A percentile compares a stretch with the other conserved stretches of the same genome.
Conservation (phyloP, 805 yeast species). For the Starmera caribaea region DNA sequence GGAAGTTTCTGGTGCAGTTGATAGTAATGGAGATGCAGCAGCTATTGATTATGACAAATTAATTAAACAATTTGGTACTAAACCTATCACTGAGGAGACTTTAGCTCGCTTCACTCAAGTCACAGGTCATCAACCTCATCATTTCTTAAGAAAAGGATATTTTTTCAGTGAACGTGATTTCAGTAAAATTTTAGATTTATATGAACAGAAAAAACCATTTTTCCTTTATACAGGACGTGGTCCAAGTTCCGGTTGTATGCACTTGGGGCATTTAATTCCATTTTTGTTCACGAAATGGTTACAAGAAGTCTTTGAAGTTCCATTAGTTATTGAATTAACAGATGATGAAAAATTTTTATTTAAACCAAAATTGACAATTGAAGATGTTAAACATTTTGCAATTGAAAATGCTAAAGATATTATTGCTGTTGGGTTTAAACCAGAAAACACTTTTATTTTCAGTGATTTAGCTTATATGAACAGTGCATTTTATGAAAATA, state of each 20-base stretch:
- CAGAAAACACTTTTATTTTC: slow-evolving; percentile 90
- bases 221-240: slow-evolving; percentile 97
- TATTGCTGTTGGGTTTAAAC: slow-evolving; percentile 88
- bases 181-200: slow-evolving; percentile 66
- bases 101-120: slow-evolving; percentile 65
- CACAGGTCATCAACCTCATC: slow-evolving; percentile 90
- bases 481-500: slow-evolving; percentile 88
- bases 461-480: slow-evolving; percentile 91
- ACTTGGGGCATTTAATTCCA: slow-evolving; percentile 95
- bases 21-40: slow-evolving; percentile 82
- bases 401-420: slow-evolving; percentile 85
- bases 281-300: slow-evolving; percentile 95
- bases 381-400: slow-evolving; percentile 77
- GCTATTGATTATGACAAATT: slow-evolving; percentile 88
- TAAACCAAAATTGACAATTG: slow-evolving; percentile 82
- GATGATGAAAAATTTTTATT: slow-evolving; percentile 96
- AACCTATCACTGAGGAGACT: slow-evolving; percentile 56
- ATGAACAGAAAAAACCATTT: slow-evolving; percentile 92
- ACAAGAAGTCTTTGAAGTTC: slow-evolving; percentile 95
- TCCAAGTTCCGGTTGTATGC: slow-evolving; percentile 90
- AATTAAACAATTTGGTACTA: slow-evolving; percentile 82
- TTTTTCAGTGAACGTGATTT: slow-evolving; percentile 90
- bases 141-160: slow-evolving; percentile 79
- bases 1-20: slow-evolving; percentile 97
- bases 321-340: slow-evolving; percentile 86